Evolutionary conservation across 441 rosid species (phyloP).

Genomic region (Corymbia citriodora): DNA sequence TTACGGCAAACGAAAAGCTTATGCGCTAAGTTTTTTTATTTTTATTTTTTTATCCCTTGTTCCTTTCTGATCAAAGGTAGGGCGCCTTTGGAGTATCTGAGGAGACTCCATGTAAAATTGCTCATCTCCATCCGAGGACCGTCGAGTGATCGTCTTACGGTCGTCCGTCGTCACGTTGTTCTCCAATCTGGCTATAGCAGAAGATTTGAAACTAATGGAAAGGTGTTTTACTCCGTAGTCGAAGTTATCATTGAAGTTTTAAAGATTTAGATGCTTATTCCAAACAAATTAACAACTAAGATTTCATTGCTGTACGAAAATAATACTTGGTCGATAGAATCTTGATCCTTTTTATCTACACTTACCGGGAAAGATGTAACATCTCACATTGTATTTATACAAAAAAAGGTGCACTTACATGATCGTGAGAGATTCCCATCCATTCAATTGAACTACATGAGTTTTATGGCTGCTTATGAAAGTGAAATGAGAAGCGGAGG

Average conservation of each 20-base stretch:
- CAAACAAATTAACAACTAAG: background rate
- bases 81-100: background rate
- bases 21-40: background rate
- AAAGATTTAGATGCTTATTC: background rate
- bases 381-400: background rate
- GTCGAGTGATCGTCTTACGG: background rate
- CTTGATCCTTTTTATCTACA: background rate
- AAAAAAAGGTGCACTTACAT: background rate
- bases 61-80: background rate
- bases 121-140: background rate
- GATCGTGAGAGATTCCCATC: background rate
- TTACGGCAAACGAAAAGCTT: background rate
- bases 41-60: background rate
- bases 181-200: background rate
- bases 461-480: background rate
- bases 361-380: background rate
- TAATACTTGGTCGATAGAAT: background rate
- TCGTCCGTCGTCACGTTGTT: background rate
- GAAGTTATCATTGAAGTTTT: background rate
- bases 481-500: background rate
- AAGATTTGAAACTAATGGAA: background rate
- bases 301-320: background rate
- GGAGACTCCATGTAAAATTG: background rate
- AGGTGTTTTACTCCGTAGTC: background rate
- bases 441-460: background rate